Base-by-base conservation (phyloP, 2,329 filamentous ascomycete species). In the Ophiognomonia clavigignenti-juglandacearum region DNA sequence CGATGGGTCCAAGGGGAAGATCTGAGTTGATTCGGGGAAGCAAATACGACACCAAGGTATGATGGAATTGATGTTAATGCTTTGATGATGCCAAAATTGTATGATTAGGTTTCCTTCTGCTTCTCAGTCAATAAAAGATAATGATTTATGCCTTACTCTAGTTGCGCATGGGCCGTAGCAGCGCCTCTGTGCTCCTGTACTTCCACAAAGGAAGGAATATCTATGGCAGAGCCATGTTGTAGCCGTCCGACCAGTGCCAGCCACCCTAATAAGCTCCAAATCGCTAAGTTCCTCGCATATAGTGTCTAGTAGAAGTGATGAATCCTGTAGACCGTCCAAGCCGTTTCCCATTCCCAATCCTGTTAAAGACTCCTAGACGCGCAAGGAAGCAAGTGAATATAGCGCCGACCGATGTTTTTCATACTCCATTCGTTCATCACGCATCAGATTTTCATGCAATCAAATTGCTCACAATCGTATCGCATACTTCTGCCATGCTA, bases 401-500 rank as follows among this genome's bases (percentile, higher is more conserved):
- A 42, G 2, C 11, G 14, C 29, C 27, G 23, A 18, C 3, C 39
- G 27, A 24, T 35, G 32, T 10, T 35, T 22, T 14, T 31, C 34
- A 13, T 16, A 6, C 16, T 23, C 10, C 37, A 23, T 9, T 10
- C 16, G 13, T 7, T n/a, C 22, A 26, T 35, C 47, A 73, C 35
- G n/a, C n/a, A n/a, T n/a, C n/a, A n/a, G n/a, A n/a, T n/a, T n/a
- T n/a, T n/a, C n/a, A n/a, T n/a, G 67, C 64, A 54, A 72, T 66
- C 10, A 74, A 50, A n/a, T 59, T 64, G 50, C 74, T 71, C 19
- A 73, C 61, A 16, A 75, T 53, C 38, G 68, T 56, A 55, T 77
- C 73, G 35, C 73, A 70, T n/a, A 73, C 26, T 45, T 76, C 68
- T 2, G 62, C 56, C 32, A 73, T 39, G 3, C 64, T 64, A 4